Percentiles rank a stretch among this genome's conserved stretches.
These are phyloP conservation scores for Clarireedia sp. DNA, from an alignment of 2,329 filamentous ascomycete genomes.

Conservation along the genomic window DNA sequence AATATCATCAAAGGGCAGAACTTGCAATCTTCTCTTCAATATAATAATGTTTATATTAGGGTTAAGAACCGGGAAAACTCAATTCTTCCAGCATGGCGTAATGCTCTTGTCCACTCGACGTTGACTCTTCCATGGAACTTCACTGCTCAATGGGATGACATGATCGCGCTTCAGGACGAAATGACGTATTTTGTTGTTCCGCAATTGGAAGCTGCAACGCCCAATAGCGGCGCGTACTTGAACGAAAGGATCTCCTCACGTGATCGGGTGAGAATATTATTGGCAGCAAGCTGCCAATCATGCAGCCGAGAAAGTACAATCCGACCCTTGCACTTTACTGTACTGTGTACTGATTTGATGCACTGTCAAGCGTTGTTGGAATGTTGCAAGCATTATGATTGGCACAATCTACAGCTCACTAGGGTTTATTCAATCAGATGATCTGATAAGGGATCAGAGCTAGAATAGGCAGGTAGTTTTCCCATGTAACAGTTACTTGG, in stretches of 20 bases:
- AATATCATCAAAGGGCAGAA: neutral
- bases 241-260: constrained; percentile 47
- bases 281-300: too few species aligned
- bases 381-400: too few species aligned
- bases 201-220: constrained; percentile 33
- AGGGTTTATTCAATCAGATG: too few species aligned
- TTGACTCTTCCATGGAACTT: constrained; percentile 31
- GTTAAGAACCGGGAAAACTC: constrained; percentile 23
- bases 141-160: constrained; percentile 24
- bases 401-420: too few species aligned
- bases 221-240: constrained; percentile 38
- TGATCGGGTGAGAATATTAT: too few species aligned
- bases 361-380: too few species aligned
- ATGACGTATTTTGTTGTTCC: constrained; percentile 30
- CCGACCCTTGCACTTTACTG: too few species aligned
- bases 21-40: neutral
- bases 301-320: too few species aligned
- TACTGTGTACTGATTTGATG: too few species aligned
- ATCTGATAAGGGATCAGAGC: too few species aligned
- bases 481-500: too few species aligned
- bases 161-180: constrained; percentile 24
- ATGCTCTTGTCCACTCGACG: constrained; percentile 29
- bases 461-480: too few species aligned
- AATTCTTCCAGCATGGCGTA: constrained; percentile 36
- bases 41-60: neutral